Percentiles rank a stretch among this genome's conserved stretches.
phyloP scores from a whole-genome alignment of 257 asterid species.

The Nicotiana attenuata region DNA sequence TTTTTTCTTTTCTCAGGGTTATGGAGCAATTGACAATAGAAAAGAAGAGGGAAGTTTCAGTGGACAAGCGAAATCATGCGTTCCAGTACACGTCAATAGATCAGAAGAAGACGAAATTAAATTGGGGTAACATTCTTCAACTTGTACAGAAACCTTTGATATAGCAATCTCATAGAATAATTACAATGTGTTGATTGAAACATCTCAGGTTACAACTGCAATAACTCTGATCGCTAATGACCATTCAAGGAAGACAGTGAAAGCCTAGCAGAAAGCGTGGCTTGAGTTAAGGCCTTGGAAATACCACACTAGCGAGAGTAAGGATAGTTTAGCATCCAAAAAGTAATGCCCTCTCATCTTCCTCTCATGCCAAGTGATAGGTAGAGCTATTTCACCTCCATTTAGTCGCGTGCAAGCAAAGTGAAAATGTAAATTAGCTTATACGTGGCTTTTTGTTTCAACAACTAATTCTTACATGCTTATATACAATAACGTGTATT shows the following conservation, averaged over 20 bases:
- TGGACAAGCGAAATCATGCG: constrained; percentile 21
- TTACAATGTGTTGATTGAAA: not conserved
- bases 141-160: not conserved
- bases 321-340: not conserved
- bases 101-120: constrained; percentile 19
- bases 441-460: not conserved
- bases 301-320: not conserved
- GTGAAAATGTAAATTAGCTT: not conserved
- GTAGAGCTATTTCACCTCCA: not conserved
- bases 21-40: constrained; percentile 24
- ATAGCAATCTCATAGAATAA: not conserved
- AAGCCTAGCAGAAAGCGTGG: not conserved
- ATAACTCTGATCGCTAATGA: not conserved
- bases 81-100: constrained; percentile 14
- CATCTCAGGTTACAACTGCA: not conserved
- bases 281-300: not conserved
- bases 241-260: not conserved
- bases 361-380: not conserved
- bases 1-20: constrained; percentile 25
- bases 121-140: constrained; percentile 28
- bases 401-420: not conserved
- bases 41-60: constrained; percentile 21
- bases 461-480: not conserved
- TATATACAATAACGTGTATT: not conserved
- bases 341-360: not conserved